phyloP scores from a whole-genome alignment of 2,329 filamentous ascomycete genomes.

The Ceratocystis alfenasii region DNA sequence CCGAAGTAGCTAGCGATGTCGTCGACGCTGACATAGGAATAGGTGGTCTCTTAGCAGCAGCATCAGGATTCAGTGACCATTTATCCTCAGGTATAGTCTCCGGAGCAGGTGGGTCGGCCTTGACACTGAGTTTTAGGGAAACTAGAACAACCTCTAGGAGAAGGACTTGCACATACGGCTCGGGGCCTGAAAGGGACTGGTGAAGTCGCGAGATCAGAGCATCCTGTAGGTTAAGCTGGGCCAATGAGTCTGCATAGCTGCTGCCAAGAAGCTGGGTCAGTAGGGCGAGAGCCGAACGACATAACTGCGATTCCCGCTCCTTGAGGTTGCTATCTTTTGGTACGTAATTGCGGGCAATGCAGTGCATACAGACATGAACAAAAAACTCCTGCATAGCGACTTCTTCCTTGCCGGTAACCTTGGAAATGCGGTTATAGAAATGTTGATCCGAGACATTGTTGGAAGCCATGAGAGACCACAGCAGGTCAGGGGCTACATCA shows the following conservation, averaged over 20 bases:
- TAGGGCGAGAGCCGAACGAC: constrained; percentile 57
- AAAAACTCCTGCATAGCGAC: constrained; percentile 57
- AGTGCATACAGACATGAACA: constrained; percentile 51
- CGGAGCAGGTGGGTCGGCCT: constrained; percentile 37
- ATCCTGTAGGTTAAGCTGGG: constrained; percentile 56
- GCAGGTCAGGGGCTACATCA: constrained; percentile 52
- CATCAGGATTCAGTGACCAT: constrained; percentile 2
- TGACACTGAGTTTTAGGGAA: constrained; percentile 52
- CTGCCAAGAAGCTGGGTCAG: constrained; percentile 57
- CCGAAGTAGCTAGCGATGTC: constrained; percentile 3
- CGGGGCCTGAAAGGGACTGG: constrained; percentile 47
- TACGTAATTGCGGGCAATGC: constrained; percentile 39
- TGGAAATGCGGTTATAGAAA: constrained; percentile 32
- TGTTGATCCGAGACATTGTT: constrained; percentile 42
- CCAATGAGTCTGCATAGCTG: constrained; percentile 47
- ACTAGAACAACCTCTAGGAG: constrained; percentile 68
- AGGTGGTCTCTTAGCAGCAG: not conserved
- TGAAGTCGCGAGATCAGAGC: constrained; percentile 57
- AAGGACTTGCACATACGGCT: constrained; percentile 62
- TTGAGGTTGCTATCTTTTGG: constrained; percentile 29
- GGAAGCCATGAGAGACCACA: constrained; percentile 59
- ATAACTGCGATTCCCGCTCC: constrained; percentile 51
- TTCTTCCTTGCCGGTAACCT: constrained; percentile 40
- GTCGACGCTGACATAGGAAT: not conserved
- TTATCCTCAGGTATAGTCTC: constrained; percentile 45